Evolutionary conservation across 805 yeast genomes (phyloP).

Genomic region (Hanseniaspora mollemarum): DNA sequence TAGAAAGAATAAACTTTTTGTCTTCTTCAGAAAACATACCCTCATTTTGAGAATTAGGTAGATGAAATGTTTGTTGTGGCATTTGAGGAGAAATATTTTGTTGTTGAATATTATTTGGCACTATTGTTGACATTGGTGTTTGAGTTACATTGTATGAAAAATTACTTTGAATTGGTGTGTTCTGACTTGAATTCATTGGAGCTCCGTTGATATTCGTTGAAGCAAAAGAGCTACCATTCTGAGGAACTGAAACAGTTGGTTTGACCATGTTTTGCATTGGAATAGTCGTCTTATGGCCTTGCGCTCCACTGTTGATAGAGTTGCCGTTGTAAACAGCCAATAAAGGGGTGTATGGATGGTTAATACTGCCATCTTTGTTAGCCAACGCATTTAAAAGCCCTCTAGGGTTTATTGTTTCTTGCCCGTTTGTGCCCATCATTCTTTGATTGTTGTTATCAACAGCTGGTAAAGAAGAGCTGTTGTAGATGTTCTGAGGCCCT

Average conservation of each 20-base stretch:
- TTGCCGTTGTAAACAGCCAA: neutral
- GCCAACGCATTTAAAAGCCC: conserved; percentile 7
- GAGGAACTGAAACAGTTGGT: neutral
- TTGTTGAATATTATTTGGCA: neutral
- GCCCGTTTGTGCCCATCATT: neutral
- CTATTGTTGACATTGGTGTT: neutral
- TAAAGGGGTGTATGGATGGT: neutral
- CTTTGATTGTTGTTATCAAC: neutral
- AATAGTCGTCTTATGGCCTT: neutral
- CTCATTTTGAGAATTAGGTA: conserved; percentile 1
- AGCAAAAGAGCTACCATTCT: neutral
- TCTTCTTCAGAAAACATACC: conserved; percentile 2
- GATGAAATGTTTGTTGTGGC: neutral
- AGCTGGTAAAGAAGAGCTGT: neutral
- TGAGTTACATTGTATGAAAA: too few species aligned
- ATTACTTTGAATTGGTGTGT: neutral
- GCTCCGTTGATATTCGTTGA: neutral
- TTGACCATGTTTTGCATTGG: neutral
- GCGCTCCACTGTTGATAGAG: neutral
- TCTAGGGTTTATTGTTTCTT: neutral
- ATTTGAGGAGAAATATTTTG: too few species aligned
- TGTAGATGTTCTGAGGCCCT: neutral
- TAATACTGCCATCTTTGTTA: neutral
- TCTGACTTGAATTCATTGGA: neutral
- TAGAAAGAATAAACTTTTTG: conserved; percentile 1